These are phyloP conservation scores for Wickerhamomyces kurtzmanii DNA, from an alignment of 805 yeast species.

Conservation along the genomic window DNA sequence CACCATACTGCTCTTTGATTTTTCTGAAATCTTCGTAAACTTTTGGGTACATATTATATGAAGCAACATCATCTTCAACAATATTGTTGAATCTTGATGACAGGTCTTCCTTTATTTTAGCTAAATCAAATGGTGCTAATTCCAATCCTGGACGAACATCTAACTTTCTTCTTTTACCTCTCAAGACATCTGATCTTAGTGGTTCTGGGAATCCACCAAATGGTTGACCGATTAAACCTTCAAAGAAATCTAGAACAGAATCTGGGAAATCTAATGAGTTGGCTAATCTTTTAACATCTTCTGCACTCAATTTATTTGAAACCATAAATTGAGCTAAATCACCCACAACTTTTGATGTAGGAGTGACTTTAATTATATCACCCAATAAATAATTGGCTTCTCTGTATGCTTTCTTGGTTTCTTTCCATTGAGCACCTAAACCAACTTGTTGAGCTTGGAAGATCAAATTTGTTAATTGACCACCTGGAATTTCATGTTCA, in stretches of 20 bases:
- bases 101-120: conserved; percentile 62
- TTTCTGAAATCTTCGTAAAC: conserved; percentile 85
- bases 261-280: conserved; percentile 95
- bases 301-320: conserved; percentile 76
- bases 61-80: conserved; percentile 84
- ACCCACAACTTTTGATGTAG: conserved; percentile 99
- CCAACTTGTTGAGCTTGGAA: conserved; percentile 99
- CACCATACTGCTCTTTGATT: conserved; percentile 73
- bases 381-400: conserved; percentile 88
- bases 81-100: conserved; percentile 68
- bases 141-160: conserved; percentile 87
- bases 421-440: conserved; percentile 92
- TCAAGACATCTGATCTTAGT: conserved; percentile 80
- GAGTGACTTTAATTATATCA: conserved; percentile 96
- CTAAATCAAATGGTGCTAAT: conserved; percentile 77
- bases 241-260: conserved; percentile 95
- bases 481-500: conserved; percentile 98
- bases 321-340: conserved; percentile 99
- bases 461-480: conserved; percentile 92
- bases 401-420: conserved; percentile 90
- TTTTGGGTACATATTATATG: conserved; percentile 96
- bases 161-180: conserved; percentile 88
- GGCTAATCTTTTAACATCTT: conserved; percentile 85
- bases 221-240: conserved; percentile 99
- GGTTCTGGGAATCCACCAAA: conserved; percentile 99